A percentile compares a stretch with the other conserved stretches of the same genome.
Evolutionary conservation across 1,139 yeast species (phyloP).

Genomic region (Blastobotrys raffinosifermentans): DNA sequence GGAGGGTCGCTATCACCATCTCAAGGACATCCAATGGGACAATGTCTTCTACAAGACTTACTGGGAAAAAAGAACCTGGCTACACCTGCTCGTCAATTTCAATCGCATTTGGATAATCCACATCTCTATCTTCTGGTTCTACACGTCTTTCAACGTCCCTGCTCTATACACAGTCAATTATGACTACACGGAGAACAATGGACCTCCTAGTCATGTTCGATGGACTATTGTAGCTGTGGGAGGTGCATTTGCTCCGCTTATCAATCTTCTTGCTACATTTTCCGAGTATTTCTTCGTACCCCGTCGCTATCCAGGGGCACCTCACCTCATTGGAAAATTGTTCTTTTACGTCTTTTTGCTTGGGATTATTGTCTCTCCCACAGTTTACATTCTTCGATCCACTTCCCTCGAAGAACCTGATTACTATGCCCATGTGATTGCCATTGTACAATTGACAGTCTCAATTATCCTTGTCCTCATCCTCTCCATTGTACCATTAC

Average conservation of each 20-base stretch:
- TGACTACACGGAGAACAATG: slow-evolving; percentile 50
- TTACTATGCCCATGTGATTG: slow-evolving; percentile 43
- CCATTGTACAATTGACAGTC: slow-evolving; percentile 53
- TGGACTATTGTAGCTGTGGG: slow-evolving; percentile 65
- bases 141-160: slow-evolving; percentile 72
- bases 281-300: slow-evolving; percentile 66
- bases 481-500: slow-evolving; percentile 57
- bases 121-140: slow-evolving; percentile 72
- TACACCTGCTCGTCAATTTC: slow-evolving; percentile 69
- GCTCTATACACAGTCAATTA: slow-evolving; percentile 64
- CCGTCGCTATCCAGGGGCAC: slow-evolving; percentile 62
- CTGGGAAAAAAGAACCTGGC: slow-evolving; percentile 69
- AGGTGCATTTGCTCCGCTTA: slow-evolving; percentile 60
- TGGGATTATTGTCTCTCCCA: slow-evolving; percentile 51
- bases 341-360: slow-evolving; percentile 41
- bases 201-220: slow-evolving; percentile 58
- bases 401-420: slow-evolving; percentile 49
- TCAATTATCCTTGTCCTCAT: slow-evolving; percentile 58
- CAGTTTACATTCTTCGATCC: slow-evolving; percentile 50
- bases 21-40: slow-evolving; percentile 57
- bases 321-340: slow-evolving; percentile 42
- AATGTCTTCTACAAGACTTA: slow-evolving; percentile 66
- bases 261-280: slow-evolving; percentile 57
- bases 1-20: slow-evolving; percentile 41
- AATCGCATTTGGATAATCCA: slow-evolving; percentile 83